Base-by-base conservation (phyloP, 352 stramenopile species). In the Phytopythium delawarense region DNA sequence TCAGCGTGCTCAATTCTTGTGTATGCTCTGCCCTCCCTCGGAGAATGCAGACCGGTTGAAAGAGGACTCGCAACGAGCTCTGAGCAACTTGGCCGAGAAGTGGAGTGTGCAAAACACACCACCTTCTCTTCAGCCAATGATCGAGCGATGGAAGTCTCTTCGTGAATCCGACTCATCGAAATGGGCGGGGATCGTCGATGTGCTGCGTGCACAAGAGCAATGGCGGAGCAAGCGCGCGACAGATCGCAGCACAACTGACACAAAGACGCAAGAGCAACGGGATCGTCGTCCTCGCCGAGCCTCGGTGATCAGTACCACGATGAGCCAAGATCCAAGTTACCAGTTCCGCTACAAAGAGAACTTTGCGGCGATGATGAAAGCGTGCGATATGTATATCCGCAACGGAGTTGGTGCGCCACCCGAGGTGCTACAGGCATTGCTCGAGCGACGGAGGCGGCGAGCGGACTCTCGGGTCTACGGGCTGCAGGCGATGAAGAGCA, bases 321-420 rank as follows among this genome's bases (percentile, higher is more conserved):
- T 61, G 9, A 42, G 40, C 23, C 63, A 70, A 64, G 79, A 51
- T 61, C 70, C 59, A 34, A 46, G n/a, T 15, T 46, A 59, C 48
- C 71, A 57, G 65, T 80, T 74, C 20, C 68, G 74, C 32, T 90
- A 92, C 42, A 83, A 84, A 16, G 74, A 72, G 23, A 90, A 65
- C 42, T 92, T 94, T 57, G 78, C 76, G 1, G 87, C 87, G 0
- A 91, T 89, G 74, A 76, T 96, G 63, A 89, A 89, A 61, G 87
- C 87, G 4, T 96, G 87, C 57, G 87, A 94, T 58, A 57, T 96
- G 54, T 96, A 96, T 52, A 89, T 96, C 66, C 84, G 86, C 49
- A 87, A 93, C 28, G 87, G 85, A 25, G 78, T 84, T 55, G 87
- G 87, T 7, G 87, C 87, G 5, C 87, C 87, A 34, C 87, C 87